Conservation (phyloP, 305 asterid species). For the Fraxinus velutina region DNA sequence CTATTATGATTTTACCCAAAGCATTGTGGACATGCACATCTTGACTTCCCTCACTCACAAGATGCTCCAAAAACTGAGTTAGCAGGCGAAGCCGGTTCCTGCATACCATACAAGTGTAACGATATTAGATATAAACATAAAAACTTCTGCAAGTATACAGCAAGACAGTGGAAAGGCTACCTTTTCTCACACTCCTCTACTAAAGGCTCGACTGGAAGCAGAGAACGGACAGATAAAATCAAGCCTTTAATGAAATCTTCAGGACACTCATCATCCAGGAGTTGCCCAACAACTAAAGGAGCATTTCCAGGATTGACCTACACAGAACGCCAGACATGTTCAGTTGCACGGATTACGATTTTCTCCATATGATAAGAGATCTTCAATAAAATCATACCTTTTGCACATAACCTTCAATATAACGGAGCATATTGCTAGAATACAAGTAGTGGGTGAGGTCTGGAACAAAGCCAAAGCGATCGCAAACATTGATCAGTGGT, state of each 20-base stretch:
- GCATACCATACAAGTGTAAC: slow-evolving; percentile 28
- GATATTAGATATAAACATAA: slow-evolving; percentile 14
- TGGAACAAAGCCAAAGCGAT: slow-evolving; percentile 60
- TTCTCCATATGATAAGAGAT: neutral
- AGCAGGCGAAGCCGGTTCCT: slow-evolving; percentile 98
- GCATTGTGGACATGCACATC: slow-evolving; percentile 99
- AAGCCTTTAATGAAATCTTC: slow-evolving; percentile 97
- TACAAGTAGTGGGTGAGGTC: slow-evolving; percentile 60
- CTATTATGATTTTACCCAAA: slow-evolving; percentile 92
- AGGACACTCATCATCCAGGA: slow-evolving; percentile 94
- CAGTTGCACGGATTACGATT: slow-evolving; percentile 17
- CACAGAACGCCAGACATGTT: slow-evolving; percentile 18
- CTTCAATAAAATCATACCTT: slow-evolving; percentile 32
- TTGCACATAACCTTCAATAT: slow-evolving; percentile 86
- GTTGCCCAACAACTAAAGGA: slow-evolving; percentile 97
- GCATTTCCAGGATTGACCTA: slow-evolving; percentile 99
- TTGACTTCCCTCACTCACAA: slow-evolving; percentile 99
- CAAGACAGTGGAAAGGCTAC: slow-evolving; percentile 31
- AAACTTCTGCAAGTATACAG: neutral
- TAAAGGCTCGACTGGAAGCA: slow-evolving; percentile 98
- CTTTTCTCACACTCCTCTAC: slow-evolving; percentile 99
- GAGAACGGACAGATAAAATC: slow-evolving; percentile 93
- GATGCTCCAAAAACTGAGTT: slow-evolving; percentile 97
- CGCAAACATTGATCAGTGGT: slow-evolving; percentile 94
- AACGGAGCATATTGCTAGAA: slow-evolving; percentile 92